Percentiles rank a stretch among this genome's conserved stretches.
These are phyloP conservation scores for Coleophoma crateriformis DNA, from an alignment of 2,329 filamentous ascomycete genomes.

Conservation along the genomic window DNA sequence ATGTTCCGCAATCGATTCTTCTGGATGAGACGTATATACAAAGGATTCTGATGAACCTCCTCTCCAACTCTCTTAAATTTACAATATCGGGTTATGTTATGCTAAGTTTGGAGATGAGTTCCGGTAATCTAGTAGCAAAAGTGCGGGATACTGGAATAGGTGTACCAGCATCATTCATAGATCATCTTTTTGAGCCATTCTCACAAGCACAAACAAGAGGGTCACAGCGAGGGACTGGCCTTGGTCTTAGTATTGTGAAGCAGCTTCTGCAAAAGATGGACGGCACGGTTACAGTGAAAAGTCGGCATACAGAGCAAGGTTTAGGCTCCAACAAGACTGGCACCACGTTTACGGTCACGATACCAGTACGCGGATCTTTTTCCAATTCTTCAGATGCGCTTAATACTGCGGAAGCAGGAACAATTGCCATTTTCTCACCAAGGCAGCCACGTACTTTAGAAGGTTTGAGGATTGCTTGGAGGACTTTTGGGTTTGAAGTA, in stretches of 20 bases:
- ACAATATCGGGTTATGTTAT: constrained; percentile 21
- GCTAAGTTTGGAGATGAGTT: constrained; percentile 9
- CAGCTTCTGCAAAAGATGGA: constrained; percentile 25
- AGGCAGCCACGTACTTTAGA: constrained; percentile 11
- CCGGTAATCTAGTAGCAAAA: constrained; percentile 13
- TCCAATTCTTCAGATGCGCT: not conserved
- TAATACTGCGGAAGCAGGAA: not conserved
- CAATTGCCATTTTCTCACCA: constrained; percentile 11
- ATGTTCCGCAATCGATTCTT: constrained; percentile 25
- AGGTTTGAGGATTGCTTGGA: constrained; percentile 20
- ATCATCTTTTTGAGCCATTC: constrained; percentile 29
- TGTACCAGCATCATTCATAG: constrained; percentile 24
- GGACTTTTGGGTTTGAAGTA: constrained; percentile 15
- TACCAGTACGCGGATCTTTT: constrained; percentile 7
- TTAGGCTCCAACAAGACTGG: constrained; percentile 16
- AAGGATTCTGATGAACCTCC: constrained; percentile 29
- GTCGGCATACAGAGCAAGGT: constrained; percentile 12
- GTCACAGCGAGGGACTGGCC: constrained; percentile 17
- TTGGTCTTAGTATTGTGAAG: constrained; percentile 25
- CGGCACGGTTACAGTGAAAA: constrained; percentile 25
- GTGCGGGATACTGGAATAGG: constrained; percentile 28
- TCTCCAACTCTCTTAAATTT: constrained; percentile 29
- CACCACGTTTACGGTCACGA: constrained; percentile 14
- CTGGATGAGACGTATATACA: constrained; percentile 29
- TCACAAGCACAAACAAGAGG: constrained; percentile 21